These are phyloP conservation scores for Diddensiella santjacobensis DNA, from an alignment of 805 yeast species.

Conservation along the genomic window DNA sequence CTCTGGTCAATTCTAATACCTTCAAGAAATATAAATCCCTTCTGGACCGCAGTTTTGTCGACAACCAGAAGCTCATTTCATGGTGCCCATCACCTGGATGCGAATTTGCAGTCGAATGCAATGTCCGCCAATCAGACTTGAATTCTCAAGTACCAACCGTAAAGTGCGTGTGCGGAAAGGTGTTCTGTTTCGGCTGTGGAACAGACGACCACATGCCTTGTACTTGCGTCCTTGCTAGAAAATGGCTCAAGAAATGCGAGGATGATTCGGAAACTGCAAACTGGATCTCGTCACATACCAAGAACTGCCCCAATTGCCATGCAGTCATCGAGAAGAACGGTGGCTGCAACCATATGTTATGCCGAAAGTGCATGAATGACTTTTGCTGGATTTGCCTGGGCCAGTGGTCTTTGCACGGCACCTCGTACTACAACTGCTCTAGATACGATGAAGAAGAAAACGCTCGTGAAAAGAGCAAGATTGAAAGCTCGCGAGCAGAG, in stretches of 20 bases:
- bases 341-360: slow-evolving; percentile 96
- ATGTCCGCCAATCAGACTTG: slow-evolving; percentile 26
- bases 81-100: slow-evolving; percentile 92
- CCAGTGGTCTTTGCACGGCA: slow-evolving; percentile 69
- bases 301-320: slow-evolving; percentile 79
- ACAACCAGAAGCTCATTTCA: slow-evolving; percentile 45
- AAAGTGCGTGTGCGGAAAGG: slow-evolving; percentile 59
- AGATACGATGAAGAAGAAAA: slow-evolving; percentile 45
- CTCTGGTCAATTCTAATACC: slow-evolving; percentile 32
- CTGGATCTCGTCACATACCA: slow-evolving; percentile 84
- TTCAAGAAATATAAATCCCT: slow-evolving; percentile 25
- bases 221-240: slow-evolving; percentile 64
- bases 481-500: slow-evolving; percentile 44
- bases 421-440: slow-evolving; percentile 61
- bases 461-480: slow-evolving; percentile 38
- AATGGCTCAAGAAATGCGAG: slow-evolving; percentile 74
- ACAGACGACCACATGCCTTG: slow-evolving; percentile 78
- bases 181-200: slow-evolving; percentile 75
- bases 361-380: slow-evolving; percentile 69
- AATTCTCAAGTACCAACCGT: slow-evolving; percentile 59
- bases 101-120: slow-evolving; percentile 48
- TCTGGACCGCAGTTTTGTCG: slow-evolving; percentile 44
- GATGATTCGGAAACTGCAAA: slow-evolving; percentile 85
- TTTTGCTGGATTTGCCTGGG: slow-evolving; percentile 93
- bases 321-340: slow-evolving; percentile 87